phyloP scores from a whole-genome alignment of 2,329 filamentous ascomycete species.

The Xylariaceae sp. region DNA sequence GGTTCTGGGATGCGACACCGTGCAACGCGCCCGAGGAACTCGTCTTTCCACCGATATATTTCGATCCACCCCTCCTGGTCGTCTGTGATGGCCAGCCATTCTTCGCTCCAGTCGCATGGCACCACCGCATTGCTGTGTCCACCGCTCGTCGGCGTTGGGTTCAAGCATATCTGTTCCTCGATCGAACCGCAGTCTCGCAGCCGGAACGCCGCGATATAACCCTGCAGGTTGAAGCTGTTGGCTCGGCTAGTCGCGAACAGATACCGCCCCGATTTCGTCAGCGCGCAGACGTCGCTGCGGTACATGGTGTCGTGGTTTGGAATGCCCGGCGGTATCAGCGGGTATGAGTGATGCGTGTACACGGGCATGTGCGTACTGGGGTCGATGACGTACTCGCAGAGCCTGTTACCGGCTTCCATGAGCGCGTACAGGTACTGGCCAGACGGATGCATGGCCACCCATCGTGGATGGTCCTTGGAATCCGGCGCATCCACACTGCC shows the following conservation, averaged over 20 bases:
- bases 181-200: conserved; percentile 73
- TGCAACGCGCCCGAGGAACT: conserved; percentile 79
- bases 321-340: conserved; percentile 79
- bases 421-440: conserved; percentile 83
- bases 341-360: conserved; percentile 78
- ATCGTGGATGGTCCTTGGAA: conserved; percentile 79
- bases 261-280: conserved; percentile 72
- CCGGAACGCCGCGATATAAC: conserved; percentile 83
- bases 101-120: conserved; percentile 82
- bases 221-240: conserved; percentile 76
- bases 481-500: conserved; percentile 76
- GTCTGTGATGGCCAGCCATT: conserved; percentile 89
- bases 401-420: conserved; percentile 87
- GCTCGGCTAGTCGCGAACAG: conserved; percentile 86
- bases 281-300: conserved; percentile 82
- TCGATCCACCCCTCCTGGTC: conserved; percentile 88
- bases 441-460: conserved; percentile 83
- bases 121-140: conserved; percentile 89
- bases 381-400: conserved; percentile 84
- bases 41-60: conserved; percentile 85
- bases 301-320: conserved; percentile 67
- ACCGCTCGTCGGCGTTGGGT: conserved; percentile 85
- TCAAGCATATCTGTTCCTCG: conserved; percentile 78
- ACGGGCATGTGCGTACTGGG: conserved; percentile 74
- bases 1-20: conserved; percentile 80